These are phyloP conservation scores for Phellinidium pouzarii DNA, from an alignment of 1,284 basidiomycete species.

Conservation along the genomic window DNA sequence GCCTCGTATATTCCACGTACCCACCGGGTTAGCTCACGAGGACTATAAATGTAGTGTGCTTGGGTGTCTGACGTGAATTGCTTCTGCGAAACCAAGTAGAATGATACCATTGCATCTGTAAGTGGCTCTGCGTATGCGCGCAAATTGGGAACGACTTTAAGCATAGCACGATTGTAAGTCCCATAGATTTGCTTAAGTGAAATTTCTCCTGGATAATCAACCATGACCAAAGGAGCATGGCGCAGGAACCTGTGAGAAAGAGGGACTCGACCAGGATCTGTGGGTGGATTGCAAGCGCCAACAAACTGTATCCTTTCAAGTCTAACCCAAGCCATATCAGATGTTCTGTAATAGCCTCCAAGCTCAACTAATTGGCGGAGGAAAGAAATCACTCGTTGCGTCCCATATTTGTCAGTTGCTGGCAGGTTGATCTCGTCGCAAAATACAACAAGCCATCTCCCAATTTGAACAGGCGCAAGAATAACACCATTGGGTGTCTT, in stretches of 20 bases:
- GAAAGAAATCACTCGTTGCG: slow-evolving; percentile 97
- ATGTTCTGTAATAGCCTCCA: slow-evolving; percentile 92
- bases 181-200: slow-evolving; percentile 99
- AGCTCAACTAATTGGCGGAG: slow-evolving; percentile 94
- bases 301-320: slow-evolving; percentile 99
- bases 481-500: slow-evolving; percentile 97
- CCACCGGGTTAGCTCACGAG: slow-evolving; percentile 98
- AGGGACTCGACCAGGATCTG: slow-evolving; percentile 99
- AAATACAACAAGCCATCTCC: slow-evolving; percentile 97
- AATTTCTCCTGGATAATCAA: slow-evolving; percentile 96
- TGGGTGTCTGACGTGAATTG: slow-evolving; percentile 94
- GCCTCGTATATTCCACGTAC: slow-evolving; percentile 97
- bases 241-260: slow-evolving; percentile 95
- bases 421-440: slow-evolving; percentile 99
- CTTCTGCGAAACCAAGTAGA: slow-evolving; percentile 92
- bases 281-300: slow-evolving; percentile 98
- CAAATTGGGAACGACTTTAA: slow-evolving; percentile 93
- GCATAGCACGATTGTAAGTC: slow-evolving; percentile 94
- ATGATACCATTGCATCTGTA: slow-evolving; percentile 95
- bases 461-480: slow-evolving; percentile 90
- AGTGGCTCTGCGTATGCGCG: slow-evolving; percentile 92
- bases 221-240: slow-evolving; percentile 99
- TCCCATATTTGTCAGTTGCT: slow-evolving; percentile 96
- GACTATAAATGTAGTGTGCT: slow-evolving; percentile 98
- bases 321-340: slow-evolving; percentile 95